Base-by-base conservation (phyloP, 495 filamentous ascomycete genomes). In the Aspergillus diversus region DNA sequence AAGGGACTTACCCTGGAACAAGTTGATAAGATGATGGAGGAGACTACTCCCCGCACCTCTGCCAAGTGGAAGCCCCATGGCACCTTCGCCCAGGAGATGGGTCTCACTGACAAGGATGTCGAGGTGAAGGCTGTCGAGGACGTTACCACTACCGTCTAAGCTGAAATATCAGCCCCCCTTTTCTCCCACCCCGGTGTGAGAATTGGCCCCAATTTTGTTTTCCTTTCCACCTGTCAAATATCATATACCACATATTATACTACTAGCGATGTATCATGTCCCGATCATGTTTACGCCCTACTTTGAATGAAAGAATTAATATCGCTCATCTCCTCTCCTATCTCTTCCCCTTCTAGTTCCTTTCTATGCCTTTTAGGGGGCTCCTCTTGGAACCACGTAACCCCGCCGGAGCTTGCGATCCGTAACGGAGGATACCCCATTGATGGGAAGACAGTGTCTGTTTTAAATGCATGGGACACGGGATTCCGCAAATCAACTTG, bases 21-120 rank as follows among this genome's bases (percentile, higher is more conserved):
- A 73, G 89, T 96, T 69, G 92, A 95, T 79, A 85, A 86, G 77
- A 93, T 94, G 92, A 84, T 96, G 81, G 91, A 92, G 78, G 91
- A 95, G 83, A 87, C 84, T 32, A 91, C 83, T 9, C 89, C 92
- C 12, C 83, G 89, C 15, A 90, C 86, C 27, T 92, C 90, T n/a
- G 75, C 83, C 73, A 83, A 81, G 69, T 95, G 92, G 92, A 83
- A 83, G 73, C 90, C 90, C 13, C 85, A 86, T 69, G 79, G 79
- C 60, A 95, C 91, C 60, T 93, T 90, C 65, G 87, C 89, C 11
- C 75, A 74, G 39, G 85, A 90, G 64, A 88, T 88, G 84, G 80
- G 83, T 62, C 59, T 85, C 54, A 81, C 77, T 46, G 77, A 83
- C 3, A 70, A 72, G 63, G 67, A 65, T 32, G 64, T 65, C 4